Conservation (phyloP, 257 asterid genomes). For the Verbascum thapsus region DNA sequence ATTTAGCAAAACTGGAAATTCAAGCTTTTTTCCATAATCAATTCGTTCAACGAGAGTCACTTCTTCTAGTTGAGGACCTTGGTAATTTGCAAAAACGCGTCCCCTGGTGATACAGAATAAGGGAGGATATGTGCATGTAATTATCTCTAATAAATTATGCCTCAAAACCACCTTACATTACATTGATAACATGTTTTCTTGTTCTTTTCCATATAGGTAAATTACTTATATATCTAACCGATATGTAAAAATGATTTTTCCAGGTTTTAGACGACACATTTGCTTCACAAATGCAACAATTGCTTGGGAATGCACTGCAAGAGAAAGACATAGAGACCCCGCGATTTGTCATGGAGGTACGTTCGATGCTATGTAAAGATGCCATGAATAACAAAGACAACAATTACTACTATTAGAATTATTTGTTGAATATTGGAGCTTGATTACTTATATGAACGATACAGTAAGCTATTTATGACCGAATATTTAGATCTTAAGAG, state of each 20-base stretch:
- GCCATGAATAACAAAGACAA: conserved; percentile 60
- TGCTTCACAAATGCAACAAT: conserved; percentile 82
- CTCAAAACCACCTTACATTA: no score
- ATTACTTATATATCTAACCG: background rate
- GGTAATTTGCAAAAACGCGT: no score
- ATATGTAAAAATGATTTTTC: background rate
- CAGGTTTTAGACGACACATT: conserved; percentile 84
- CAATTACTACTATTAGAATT: conserved; percentile 61
- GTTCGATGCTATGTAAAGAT: conserved; percentile 84
- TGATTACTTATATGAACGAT: background rate
- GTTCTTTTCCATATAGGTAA: background rate
- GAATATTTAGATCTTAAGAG: background rate
- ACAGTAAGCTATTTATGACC: background rate
- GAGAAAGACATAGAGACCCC: conserved; percentile 86
- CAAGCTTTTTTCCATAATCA: no score
- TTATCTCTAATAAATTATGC: no score
- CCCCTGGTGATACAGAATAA: no score
- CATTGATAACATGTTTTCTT: no score
- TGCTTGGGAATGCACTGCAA: conserved; percentile 74
- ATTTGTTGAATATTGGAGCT: background rate
- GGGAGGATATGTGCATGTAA: no score
- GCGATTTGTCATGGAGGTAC: conserved; percentile 71
- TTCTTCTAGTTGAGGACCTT: no score
- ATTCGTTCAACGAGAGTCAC: no score
- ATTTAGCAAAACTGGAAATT: no score